phyloP scores from a whole-genome alignment of 163 green algal genomes.

The Scenedesmus sp. region DNA sequence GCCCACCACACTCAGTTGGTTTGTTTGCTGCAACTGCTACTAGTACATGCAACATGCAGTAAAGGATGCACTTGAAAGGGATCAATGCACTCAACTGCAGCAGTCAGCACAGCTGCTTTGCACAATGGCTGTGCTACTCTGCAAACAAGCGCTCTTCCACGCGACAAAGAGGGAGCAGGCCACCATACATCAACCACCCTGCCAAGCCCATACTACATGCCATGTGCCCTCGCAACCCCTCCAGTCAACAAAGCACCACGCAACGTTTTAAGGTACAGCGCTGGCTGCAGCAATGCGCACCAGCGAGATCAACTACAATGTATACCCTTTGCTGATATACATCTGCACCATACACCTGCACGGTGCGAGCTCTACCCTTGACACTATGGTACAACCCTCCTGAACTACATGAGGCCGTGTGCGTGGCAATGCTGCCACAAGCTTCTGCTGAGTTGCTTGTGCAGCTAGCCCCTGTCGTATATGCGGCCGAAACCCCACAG shows the following conservation, averaged over 20 bases:
- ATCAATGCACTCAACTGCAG: not conserved
- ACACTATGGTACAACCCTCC: not conserved
- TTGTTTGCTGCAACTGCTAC: not conserved
- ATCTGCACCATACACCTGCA: not conserved
- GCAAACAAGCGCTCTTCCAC: not conserved
- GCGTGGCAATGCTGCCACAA: too few species aligned
- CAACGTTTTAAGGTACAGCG: not conserved
- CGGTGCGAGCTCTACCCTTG: not conserved
- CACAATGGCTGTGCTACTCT: not conserved
- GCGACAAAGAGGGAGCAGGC: not conserved
- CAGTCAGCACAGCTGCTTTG: not conserved
- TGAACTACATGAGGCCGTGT: too few species aligned
- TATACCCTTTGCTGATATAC: not conserved
- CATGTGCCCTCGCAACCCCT: not conserved
- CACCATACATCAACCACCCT: not conserved
- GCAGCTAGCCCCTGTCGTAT: too few species aligned
- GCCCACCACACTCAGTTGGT: not conserved
- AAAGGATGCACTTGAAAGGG: not conserved
- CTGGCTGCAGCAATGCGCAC: not conserved
- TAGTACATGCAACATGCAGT: not conserved
- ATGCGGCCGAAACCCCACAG: too few species aligned
- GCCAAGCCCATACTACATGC: not conserved
- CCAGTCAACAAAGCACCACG: not conserved
- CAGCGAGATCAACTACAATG: not conserved
- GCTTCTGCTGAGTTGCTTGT: too few species aligned